A percentile compares a stretch with the other conserved stretches of the same genome.
Evolutionary conservation across 768 basidiomycete species (phyloP).

Genomic region (Peribolospora kevripleyi): DNA sequence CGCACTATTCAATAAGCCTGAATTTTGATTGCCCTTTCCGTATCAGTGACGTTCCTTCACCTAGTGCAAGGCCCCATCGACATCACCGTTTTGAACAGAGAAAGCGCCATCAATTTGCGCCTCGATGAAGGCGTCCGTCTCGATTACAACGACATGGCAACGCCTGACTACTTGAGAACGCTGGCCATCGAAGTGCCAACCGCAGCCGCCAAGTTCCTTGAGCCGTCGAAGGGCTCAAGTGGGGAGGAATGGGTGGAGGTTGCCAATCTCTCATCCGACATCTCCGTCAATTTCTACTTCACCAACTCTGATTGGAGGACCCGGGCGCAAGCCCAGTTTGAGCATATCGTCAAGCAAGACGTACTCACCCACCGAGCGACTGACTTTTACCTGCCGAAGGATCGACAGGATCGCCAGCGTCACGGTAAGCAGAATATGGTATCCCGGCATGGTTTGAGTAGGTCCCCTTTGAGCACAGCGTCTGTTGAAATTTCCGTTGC

Average conservation of each 20-base stretch:
- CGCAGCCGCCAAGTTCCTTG: too few species aligned
- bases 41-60: constrained; percentile 60
- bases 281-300: constrained; percentile 39
- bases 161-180: constrained; percentile 36
- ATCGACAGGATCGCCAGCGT: background rate
- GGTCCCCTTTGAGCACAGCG: too few species aligned
- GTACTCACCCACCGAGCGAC: constrained; percentile 36
- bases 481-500: too few species aligned
- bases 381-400: constrained; percentile 21
- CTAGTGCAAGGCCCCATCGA: constrained; percentile 34
- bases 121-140: constrained; percentile 37
- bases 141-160: constrained; percentile 52
- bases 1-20: background rate
- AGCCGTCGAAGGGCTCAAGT: background rate
- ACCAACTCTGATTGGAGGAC: constrained; percentile 35
- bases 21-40: constrained; percentile 2
- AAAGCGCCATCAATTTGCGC: constrained; percentile 31
- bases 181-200: constrained; percentile 2
- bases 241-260: constrained; percentile 10
- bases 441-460: too few species aligned
- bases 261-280: constrained; percentile 6
- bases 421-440: background rate
- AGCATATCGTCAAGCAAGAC: constrained; percentile 52
- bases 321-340: constrained; percentile 30
- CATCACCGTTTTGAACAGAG: constrained; percentile 30